Evolutionary conservation across 768 basidiomycete species (phyloP).

Genomic region (Macrolepiota albuminosa): DNA sequence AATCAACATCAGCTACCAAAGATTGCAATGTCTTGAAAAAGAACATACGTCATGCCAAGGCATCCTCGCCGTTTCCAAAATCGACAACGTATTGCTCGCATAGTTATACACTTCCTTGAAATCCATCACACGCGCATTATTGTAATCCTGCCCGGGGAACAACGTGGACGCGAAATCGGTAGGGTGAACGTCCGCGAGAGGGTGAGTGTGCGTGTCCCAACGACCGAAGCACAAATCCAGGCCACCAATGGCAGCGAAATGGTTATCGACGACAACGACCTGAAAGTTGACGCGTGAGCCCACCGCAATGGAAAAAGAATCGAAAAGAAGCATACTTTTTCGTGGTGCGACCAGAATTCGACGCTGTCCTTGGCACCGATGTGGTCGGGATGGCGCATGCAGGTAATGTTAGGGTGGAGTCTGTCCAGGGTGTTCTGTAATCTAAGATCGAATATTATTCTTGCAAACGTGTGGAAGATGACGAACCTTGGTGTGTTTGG

Average conservation of each 20-base stretch:
- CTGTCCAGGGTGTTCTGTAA: conserved; percentile 66
- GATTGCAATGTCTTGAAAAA: not conserved
- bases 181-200: conserved; percentile 89
- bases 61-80: conserved; percentile 72
- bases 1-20: not conserved
- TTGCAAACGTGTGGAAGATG: not conserved
- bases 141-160: conserved; percentile 93
- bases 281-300: conserved; percentile 6
- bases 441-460: too few relatives aligned
- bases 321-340: conserved; percentile 46
- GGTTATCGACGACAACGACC: conserved; percentile 85
- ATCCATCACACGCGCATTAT: conserved; percentile 83
- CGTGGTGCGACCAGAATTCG: conserved; percentile 91
- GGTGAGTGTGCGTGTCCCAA: conserved; percentile 92
- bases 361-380: conserved; percentile 80
- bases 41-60: conserved; percentile 90
- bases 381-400: conserved; percentile 89
- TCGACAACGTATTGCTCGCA: conserved; percentile 63
- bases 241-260: conserved; percentile 84
- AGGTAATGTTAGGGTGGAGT: conserved; percentile 83
- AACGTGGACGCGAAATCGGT: conserved; percentile 77
- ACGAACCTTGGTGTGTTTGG: conserved; percentile 72
- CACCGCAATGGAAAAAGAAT: not conserved
- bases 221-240: conserved; percentile 96
- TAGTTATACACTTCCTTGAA: conserved; percentile 81